Evolutionary conservation across 176 grass and related monocot species (phyloP), one percentile per base, ranked within the genome.

Genomic region (Calamus simplicifolius): DNA sequence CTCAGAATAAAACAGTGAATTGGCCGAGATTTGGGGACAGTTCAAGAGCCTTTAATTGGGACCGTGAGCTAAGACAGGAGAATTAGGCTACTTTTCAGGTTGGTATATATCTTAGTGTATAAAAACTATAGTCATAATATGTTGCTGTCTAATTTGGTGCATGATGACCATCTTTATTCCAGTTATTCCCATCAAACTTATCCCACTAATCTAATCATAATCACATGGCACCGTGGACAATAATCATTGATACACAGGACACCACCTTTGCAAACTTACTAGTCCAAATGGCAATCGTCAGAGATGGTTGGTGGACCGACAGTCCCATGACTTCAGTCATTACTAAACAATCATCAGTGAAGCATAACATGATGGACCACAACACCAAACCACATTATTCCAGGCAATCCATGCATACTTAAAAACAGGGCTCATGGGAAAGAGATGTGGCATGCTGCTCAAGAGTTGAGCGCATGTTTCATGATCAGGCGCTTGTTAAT

Each of bases 241-340:
- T 29, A 51, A 19, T 29, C 48, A 52, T 51, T 19, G 55, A 54
- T 25, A 31, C 38, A 38, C 53, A 16, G 58, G 59, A 31, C 64
- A n/a, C 49, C 57, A 75, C 63, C 31, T 35, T 35, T 35, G 60
- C 72, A 51, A 51, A 67, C 35, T 51, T 35, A 75, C 53, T 67
- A 53, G 38, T 28, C 17, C 62, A 64, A 58, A 77, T 77, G 56
- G 65, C 54, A 38, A 52, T 64, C 25, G 60, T 56, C n/a, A 62
- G 16, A 55, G 38, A 13, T 26, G 51, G 64, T 48, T 48, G 27
- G 28, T 68, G 7, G 29, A 50, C 12, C 21, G 21, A 23, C 21
- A 23, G 21, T 23, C 21, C 21, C 21, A 23, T 23, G 21, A 23
- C 1, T 23, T 23, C 21, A 5, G 31, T 7, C 31, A 7, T 35